Percentiles rank a stretch among this genome's conserved stretches.
Conservation (phyloP, 768 basidiomycete genomes). For the Agaricus subrufescens region DNA sequence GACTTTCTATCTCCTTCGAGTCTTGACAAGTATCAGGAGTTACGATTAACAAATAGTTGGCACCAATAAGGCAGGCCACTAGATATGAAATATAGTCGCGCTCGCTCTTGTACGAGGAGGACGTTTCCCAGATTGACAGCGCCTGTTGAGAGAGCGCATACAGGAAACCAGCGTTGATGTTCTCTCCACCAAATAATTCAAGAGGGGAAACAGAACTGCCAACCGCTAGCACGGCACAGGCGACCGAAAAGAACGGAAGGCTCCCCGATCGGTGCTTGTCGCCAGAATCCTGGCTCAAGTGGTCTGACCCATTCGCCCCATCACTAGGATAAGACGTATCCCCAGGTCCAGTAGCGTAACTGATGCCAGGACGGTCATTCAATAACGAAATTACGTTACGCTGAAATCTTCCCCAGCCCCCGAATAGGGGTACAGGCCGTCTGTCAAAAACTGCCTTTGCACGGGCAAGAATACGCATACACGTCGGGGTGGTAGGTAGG, state of each 20-base stretch:
- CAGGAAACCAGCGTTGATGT: constrained; percentile 23
- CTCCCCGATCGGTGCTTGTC: constrained; percentile 7
- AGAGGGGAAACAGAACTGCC: constrained; percentile 32
- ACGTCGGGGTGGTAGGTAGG: constrained; percentile 25
- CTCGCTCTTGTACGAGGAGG: constrained; percentile 12
- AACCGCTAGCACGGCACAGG: constrained; percentile 55
- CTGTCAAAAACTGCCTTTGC: constrained; percentile 21
- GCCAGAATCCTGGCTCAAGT: background rate
- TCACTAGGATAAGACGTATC: background rate
- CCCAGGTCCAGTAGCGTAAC: constrained; percentile 57
- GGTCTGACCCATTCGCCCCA: constrained; percentile 7
- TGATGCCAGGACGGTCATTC: constrained; percentile 8
- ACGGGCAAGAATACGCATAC: constrained; percentile 21
- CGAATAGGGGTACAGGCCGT: constrained; percentile 21
- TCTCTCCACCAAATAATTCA: constrained; percentile 5
- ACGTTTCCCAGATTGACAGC: constrained; percentile 29
- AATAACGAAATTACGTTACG: constrained; percentile 1
- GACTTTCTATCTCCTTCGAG: constrained; percentile 4
- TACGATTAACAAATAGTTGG: constrained; percentile 30
- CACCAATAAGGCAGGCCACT: constrained; percentile 51
- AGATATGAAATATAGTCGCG: constrained; percentile 39
- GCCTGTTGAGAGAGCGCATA: constrained; percentile 35
- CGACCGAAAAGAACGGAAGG: constrained; percentile 53
- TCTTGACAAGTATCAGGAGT: constrained; percentile 6
- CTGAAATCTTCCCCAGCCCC: constrained; percentile 11